phyloP scores from a whole-genome alignment of 2,329 filamentous ascomycete genomes.

The Aureobasidium sp. region DNA sequence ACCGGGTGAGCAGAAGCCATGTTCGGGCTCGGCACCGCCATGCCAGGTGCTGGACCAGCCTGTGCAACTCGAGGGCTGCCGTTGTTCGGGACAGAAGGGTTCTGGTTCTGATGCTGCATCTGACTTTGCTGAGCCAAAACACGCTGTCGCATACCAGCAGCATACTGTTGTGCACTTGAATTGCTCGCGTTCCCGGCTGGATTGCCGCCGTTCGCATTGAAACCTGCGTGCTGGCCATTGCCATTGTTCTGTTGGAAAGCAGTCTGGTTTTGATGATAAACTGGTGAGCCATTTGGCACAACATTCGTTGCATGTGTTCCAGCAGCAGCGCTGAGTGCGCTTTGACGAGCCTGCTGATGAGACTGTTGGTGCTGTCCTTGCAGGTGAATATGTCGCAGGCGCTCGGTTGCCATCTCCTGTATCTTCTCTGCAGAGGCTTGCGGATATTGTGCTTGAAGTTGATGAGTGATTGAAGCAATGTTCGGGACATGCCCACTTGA shows the following conservation, averaged over 20 bases:
- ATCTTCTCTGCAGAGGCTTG: conserved; percentile 61
- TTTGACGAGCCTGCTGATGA: conserved; percentile 37
- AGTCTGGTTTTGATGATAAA: conserved; percentile 22
- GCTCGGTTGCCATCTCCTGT: conserved; percentile 57
- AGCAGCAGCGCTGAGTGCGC: conserved; percentile 42
- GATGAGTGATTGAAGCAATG: conserved; percentile 59
- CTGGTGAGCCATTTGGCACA: conserved; percentile 18
- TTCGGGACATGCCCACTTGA: conserved; percentile 61
- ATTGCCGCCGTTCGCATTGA: conserved; percentile 22
- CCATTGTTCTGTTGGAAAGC: conserved; percentile 24
- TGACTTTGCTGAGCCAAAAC: conserved; percentile 29
- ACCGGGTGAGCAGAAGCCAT: conserved; percentile 26
- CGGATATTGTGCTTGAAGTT: conserved; percentile 58
- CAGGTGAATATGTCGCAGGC: conserved; percentile 36
- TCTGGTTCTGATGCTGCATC: conserved; percentile 3
- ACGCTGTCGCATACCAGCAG: conserved; percentile 34
- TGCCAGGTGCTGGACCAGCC: conserved; percentile 25
- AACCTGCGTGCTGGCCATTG: conserved; percentile 5
- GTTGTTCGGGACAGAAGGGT: conserved; percentile 15
- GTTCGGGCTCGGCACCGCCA: conserved; percentile 29
- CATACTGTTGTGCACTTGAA: conserved; percentile 30
- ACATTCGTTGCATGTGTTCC: conserved; percentile 29
- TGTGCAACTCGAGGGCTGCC: conserved; percentile 32
- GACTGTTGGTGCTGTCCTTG: conserved; percentile 31
- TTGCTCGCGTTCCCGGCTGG: conserved; percentile 24